Evolutionary conservation across 352 stramenopile species (phyloP).

Genomic region (Aphanomyces cochlioides): DNA sequence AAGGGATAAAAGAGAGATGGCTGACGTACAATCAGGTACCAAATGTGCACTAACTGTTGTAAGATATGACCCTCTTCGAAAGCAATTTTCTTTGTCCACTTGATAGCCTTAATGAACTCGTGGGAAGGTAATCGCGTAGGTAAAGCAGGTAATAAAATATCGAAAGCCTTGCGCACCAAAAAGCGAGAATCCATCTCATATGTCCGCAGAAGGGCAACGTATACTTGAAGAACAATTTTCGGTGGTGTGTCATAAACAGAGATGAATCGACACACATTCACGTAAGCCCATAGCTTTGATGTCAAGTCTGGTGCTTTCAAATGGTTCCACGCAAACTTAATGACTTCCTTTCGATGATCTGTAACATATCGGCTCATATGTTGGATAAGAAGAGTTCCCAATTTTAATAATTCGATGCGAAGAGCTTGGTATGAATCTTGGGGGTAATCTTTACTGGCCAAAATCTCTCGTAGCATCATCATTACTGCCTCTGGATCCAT

Average conservation of each 20-base stretch:
- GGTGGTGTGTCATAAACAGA: slow-evolving; percentile 93
- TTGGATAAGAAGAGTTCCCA: slow-evolving; percentile 95
- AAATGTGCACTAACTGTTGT: slow-evolving; percentile 96
- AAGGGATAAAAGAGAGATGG: slow-evolving; percentile 91
- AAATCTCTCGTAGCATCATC: slow-evolving; percentile 85
- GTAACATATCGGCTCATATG: slow-evolving; percentile 91
- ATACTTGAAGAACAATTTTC: slow-evolving; percentile 97
- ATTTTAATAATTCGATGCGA: slow-evolving; percentile 90
- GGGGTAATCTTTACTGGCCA: slow-evolving; percentile 78
- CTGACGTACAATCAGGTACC: slow-evolving; percentile 95
- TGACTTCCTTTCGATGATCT: slow-evolving; percentile 94
- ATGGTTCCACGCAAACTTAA: slow-evolving; percentile 98
- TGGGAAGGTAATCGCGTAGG: slow-evolving; percentile 80
- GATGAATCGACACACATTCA: slow-evolving; percentile 97
- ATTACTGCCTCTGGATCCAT: slow-evolving; percentile 83
- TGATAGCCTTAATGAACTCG: slow-evolving; percentile 95
- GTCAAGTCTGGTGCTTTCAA: slow-evolving; percentile 93
- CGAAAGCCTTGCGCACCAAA: slow-evolving; percentile 91
- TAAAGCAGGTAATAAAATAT: slow-evolving; percentile 94
- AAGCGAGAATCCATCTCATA: slow-evolving; percentile 94
- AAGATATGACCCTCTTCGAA: slow-evolving; percentile 96
- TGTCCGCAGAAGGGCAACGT: slow-evolving; percentile 91
- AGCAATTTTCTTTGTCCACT: slow-evolving; percentile 97
- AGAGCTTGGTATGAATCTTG: slow-evolving; percentile 70
- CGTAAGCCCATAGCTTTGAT: slow-evolving; percentile 96